A percentile compares a stretch with the other conserved stretches of the same genome.
Conservation (phyloP, 805 yeast genomes). For the Yamadazyma ubonensis region DNA sequence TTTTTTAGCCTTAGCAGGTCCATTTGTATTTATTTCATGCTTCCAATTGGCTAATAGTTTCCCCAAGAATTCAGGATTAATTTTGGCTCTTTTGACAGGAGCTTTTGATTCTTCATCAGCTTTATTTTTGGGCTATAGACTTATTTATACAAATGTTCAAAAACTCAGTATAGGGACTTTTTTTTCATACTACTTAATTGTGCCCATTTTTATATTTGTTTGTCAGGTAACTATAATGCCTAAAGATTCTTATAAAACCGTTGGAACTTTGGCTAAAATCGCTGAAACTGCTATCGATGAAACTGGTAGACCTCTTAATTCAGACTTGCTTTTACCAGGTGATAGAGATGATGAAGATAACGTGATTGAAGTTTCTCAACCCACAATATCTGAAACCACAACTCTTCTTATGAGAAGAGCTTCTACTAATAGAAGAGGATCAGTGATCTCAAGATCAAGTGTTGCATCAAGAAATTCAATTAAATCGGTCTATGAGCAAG, state of each 20-base stretch:
- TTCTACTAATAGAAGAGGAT: conserved; percentile 22
- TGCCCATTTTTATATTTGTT: conserved; percentile 72
- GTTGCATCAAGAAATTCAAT: conserved; percentile 33
- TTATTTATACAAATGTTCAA: conserved; percentile 50
- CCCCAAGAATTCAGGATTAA: conserved; percentile 77
- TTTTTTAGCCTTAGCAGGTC: conserved; percentile 84
- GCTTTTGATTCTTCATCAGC: conserved; percentile 94
- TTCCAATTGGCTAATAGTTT: conserved; percentile 86
- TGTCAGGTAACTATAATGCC: conserved; percentile 87
- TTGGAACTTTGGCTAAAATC: conserved; percentile 64
- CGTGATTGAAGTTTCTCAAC: conserved; percentile 21
- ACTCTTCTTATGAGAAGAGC: conserved; percentile 37
- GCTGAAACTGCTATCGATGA: conserved; percentile 75
- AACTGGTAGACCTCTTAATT: conserved; percentile 56
- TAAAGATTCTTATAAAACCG: conserved; percentile 65
- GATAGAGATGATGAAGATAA: conserved; percentile 27
- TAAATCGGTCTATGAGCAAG: conserved; percentile 65
- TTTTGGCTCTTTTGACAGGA: conserved; percentile 85
- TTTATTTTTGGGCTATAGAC: conserved; percentile 69
- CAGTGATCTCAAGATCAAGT: conserved; percentile 34
- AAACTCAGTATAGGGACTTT: conserved; percentile 52
- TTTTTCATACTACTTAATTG: conserved; percentile 64
- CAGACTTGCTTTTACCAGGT: conserved; percentile 40
- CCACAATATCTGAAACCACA: conserved; percentile 42
- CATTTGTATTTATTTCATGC: conserved; percentile 85